Base-by-base conservation (phyloP, 177 flowering plant species). In the Vitis hybrid region DNA sequence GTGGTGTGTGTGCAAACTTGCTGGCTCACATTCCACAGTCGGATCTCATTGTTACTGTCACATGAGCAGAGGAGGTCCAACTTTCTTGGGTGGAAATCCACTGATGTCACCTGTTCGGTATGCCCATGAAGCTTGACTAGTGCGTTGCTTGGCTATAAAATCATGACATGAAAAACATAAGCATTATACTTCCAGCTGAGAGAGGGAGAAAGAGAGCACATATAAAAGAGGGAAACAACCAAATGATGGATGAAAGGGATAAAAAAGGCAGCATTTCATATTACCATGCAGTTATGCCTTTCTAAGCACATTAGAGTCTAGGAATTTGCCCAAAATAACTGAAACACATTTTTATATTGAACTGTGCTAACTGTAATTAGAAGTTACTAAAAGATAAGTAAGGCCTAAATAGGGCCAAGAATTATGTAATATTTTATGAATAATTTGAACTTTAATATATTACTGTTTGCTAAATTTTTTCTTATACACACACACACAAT, bases 1-100 rank as follows among this genome's bases (percentile, higher is more conserved):
- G 75, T 74, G 10, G 71, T 62, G 31, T 65, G 65, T 18, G 59
- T 29, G 71, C 86, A 84, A 68, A 62, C 31, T 26, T 67, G 20
- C 15, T 69, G 48, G 13, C 48, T 79, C 18, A 85, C 63, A 63
- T 78, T 77, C 90, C 90, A 87, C 15, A 77, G 59, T 15, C 85
- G 72, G n/a, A 87, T 82, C 68, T 82, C 87, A 63, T 74, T 75
- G 70, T 78, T 74, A 10, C 74, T 66, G 71, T 87, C 88, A 75
- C 87, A 82, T 0, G 88, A 85, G 76, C 87, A 78, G 14, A 87
- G 74, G 31, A 83, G 71, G 54, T 85, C 86, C 14, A 34, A 52
- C 63, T 83, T 74, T 15, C 65, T 73, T n/a, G 90, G 90, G 71
- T 85, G 86, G 65, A 85, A 87, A 68, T 87, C 90, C 69, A 85